These are phyloP conservation scores for Sarocladium kiliense DNA, from an alignment of 2,329 filamentous ascomycete genomes.

Conservation along the genomic window DNA sequence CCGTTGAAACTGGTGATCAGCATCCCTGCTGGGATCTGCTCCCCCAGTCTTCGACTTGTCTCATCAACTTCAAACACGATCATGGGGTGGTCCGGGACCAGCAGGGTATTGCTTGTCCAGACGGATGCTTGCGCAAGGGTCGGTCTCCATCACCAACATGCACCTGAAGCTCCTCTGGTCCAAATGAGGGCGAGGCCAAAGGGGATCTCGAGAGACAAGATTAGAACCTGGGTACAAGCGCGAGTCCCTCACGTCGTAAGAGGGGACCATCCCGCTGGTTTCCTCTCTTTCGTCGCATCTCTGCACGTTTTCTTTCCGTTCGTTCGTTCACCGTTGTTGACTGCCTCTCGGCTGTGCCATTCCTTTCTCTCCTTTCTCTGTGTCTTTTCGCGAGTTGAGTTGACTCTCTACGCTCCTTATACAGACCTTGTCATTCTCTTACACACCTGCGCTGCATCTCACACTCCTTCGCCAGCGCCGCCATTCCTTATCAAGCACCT, in stretches of 20 bases:
- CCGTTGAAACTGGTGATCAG: slow-evolving; percentile 31
- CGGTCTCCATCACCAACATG: no score
- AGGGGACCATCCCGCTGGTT: background rate
- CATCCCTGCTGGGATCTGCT: slow-evolving; percentile 23
- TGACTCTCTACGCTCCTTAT: slow-evolving; percentile 2
- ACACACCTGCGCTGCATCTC: background rate
- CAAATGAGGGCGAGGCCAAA: background rate
- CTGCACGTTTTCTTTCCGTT: background rate
- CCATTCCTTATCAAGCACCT: background rate
- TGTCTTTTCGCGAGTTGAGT: background rate
- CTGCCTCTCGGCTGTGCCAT: background rate
- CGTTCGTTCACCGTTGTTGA: background rate
- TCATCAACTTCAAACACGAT: slow-evolving; percentile 48
- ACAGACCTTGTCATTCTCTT: background rate
- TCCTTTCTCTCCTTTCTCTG: background rate
- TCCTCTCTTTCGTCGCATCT: slow-evolving; percentile 4
- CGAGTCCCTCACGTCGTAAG: background rate
- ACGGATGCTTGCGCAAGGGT: background rate
- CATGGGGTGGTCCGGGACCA: background rate
- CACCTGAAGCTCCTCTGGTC: background rate
- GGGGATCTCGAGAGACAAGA: background rate
- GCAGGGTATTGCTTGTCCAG: background rate
- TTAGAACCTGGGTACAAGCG: background rate
- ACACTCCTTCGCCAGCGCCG: background rate
- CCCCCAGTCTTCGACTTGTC: slow-evolving; percentile 21